Evolutionary conservation across 768 basidiomycete genomes (phyloP).

Genomic region (Terana coerulea): DNA sequence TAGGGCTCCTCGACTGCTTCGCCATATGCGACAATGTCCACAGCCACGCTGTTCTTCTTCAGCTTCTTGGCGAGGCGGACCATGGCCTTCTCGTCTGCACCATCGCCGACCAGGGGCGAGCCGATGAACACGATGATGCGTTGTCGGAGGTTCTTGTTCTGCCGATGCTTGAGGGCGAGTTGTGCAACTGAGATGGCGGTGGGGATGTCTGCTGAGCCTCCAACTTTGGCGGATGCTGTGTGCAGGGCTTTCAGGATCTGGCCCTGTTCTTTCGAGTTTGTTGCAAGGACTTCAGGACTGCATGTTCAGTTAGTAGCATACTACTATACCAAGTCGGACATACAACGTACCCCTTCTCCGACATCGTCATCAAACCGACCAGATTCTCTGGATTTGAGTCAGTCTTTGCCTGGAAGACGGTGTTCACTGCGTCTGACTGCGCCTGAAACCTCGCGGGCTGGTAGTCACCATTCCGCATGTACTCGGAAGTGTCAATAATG

Average conservation of each 20-base stretch:
- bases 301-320: neutral
- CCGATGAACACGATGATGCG: constrained; percentile 93
- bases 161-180: constrained; percentile 93
- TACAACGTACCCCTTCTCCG: constrained; percentile 81
- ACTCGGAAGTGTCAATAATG: constrained; percentile 96
- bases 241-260: constrained; percentile 84
- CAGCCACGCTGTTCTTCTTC: constrained; percentile 98
- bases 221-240: constrained; percentile 63
- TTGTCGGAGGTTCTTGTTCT: constrained; percentile 97
- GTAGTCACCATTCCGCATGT: constrained; percentile 95
- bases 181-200: constrained; percentile 94
- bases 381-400: constrained; percentile 97
- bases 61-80: constrained; percentile 92
- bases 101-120: constrained; percentile 73
- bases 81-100: constrained; percentile 75
- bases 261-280: constrained; percentile 92
- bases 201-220: constrained; percentile 79
- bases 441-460: constrained; percentile 83
- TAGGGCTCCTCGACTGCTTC: constrained; percentile 81
- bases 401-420: constrained; percentile 89
- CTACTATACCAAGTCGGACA: neutral
- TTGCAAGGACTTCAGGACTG: constrained; percentile 94
- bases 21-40: constrained; percentile 89
- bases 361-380: constrained; percentile 98
- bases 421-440: constrained; percentile 87